A percentile compares a stretch with the other conserved stretches of the same genome.
These are phyloP conservation scores for Cladorrhinum sp. DNA, from an alignment of 2,329 filamentous ascomycete species.

Conservation along the genomic window DNA sequence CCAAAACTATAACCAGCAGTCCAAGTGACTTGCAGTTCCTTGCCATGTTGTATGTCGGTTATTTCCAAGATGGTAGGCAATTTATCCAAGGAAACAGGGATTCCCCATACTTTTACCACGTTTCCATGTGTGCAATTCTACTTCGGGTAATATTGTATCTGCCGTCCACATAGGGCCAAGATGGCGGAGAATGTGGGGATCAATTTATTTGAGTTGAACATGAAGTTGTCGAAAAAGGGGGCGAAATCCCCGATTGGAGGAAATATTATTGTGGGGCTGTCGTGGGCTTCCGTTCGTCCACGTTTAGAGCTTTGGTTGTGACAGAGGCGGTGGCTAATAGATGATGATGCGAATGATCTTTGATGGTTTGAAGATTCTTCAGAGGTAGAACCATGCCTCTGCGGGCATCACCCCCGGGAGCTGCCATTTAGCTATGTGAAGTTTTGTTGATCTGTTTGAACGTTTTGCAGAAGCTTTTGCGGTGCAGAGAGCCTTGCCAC, in stretches of 20 bases:
- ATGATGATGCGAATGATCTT: too few species aligned
- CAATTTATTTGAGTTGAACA: not conserved
- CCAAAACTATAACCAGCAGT: not conserved
- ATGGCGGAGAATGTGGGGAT: not conserved
- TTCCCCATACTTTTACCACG: not conserved
- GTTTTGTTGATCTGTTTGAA: too few species aligned
- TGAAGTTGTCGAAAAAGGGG: not conserved
- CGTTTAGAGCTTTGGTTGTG: too few species aligned
- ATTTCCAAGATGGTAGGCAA: not conserved
- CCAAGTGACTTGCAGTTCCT: not conserved
- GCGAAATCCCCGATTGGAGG: slow-evolving; percentile 2
- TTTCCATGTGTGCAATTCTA: not conserved
- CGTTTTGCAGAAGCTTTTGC: too few species aligned
- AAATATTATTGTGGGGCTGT: not conserved
- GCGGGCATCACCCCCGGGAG: too few species aligned
- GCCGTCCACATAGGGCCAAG: not conserved
- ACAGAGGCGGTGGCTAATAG: too few species aligned
- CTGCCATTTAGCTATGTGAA: too few species aligned
- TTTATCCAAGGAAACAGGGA: not conserved
- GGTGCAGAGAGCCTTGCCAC: too few species aligned
- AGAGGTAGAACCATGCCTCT: too few species aligned
- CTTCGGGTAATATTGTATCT: not conserved
- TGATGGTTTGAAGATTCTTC: too few species aligned
- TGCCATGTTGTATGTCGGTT: not conserved
- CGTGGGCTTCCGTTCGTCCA: not conserved